Evolutionary conservation across 1,139 yeast genomes (phyloP).

Genomic region (Geotrichum cucujoidarum): DNA sequence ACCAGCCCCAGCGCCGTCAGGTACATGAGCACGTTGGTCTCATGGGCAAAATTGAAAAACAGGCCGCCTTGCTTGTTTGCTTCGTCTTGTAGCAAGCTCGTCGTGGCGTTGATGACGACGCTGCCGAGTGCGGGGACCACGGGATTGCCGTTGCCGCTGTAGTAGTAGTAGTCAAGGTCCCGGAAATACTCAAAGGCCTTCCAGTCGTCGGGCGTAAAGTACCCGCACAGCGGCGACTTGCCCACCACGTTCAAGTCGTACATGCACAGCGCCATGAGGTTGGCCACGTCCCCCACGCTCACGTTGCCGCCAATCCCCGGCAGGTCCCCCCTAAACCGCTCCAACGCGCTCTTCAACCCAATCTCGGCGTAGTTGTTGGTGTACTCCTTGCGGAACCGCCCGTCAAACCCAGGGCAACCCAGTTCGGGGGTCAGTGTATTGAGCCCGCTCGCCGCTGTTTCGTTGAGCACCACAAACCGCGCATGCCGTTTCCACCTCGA

Average conservation of each 20-base stretch:
- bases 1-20: conserved; percentile 50
- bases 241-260: conserved; percentile 56
- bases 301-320: conserved; percentile 40
- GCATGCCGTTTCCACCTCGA: conserved; percentile 31
- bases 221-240: conserved; percentile 48
- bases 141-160: conserved; percentile 51
- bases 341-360: conserved; percentile 35
- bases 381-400: conserved; percentile 24
- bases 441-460: conserved; percentile 39
- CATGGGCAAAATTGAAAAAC: conserved; percentile 51
- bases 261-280: conserved; percentile 50
- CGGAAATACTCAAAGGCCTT: conserved; percentile 44
- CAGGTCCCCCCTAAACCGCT: conserved; percentile 38
- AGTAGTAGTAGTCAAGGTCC: conserved; percentile 49
- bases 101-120: conserved; percentile 47
- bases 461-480: conserved; percentile 38
- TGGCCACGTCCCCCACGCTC: conserved; percentile 41
- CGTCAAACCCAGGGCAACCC: conserved; percentile 22
- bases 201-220: conserved; percentile 55
- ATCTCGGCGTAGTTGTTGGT: neutral
- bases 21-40: conserved; percentile 49
- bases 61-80: neutral
- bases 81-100: conserved; percentile 38
- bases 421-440: conserved; percentile 39
- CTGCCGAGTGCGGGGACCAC: conserved; percentile 46